Conservation (phyloP, 2,329 filamentous ascomycete genomes). For the Apiospora marii region DNA sequence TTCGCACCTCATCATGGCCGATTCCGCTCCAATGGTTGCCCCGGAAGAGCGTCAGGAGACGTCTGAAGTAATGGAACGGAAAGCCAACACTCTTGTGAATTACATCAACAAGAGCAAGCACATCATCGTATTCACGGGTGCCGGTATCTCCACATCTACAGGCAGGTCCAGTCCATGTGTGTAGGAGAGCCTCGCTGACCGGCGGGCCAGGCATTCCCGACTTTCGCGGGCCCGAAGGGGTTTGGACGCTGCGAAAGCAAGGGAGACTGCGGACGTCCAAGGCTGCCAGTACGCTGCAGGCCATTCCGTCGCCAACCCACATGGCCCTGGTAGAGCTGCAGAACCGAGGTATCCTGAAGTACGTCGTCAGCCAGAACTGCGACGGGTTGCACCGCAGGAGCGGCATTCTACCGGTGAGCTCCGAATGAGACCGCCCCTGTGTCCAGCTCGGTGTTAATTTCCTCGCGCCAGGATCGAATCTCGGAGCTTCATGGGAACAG, state of each 20-base stretch:
- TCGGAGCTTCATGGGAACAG: slow-evolving; percentile 58
- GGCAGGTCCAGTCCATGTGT: slow-evolving; percentile 36
- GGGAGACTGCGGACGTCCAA: slow-evolving; percentile 45
- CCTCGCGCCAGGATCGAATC: slow-evolving; percentile 45
- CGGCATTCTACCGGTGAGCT: slow-evolving; percentile 52
- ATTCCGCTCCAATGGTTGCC: not conserved
- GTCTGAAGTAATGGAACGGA: slow-evolving; percentile 41
- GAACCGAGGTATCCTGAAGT: slow-evolving; percentile 49
- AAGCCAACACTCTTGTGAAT: slow-evolving; percentile 47
- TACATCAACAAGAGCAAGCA: slow-evolving; percentile 52
- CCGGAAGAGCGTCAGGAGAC: slow-evolving; percentile 37
- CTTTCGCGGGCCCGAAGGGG: slow-evolving; percentile 55
- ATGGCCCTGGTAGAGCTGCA: slow-evolving; percentile 57
- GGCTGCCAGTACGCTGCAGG: slow-evolving; percentile 49
- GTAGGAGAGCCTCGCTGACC: not conserved
- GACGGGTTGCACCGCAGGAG: slow-evolving; percentile 55
- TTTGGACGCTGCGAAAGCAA: slow-evolving; percentile 54
- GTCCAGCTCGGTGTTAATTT: not conserved
- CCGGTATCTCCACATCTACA: slow-evolving; percentile 55
- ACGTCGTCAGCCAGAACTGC: slow-evolving; percentile 55
- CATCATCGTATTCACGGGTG: slow-evolving; percentile 56
- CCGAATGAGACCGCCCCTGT: no score
- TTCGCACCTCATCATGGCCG: not conserved
- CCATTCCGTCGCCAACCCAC: slow-evolving; percentile 53
- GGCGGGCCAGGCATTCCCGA: slow-evolving; percentile 52